phyloP scores from a whole-genome alignment of 257 asterid species.

The Voacanga thouarsii region DNA sequence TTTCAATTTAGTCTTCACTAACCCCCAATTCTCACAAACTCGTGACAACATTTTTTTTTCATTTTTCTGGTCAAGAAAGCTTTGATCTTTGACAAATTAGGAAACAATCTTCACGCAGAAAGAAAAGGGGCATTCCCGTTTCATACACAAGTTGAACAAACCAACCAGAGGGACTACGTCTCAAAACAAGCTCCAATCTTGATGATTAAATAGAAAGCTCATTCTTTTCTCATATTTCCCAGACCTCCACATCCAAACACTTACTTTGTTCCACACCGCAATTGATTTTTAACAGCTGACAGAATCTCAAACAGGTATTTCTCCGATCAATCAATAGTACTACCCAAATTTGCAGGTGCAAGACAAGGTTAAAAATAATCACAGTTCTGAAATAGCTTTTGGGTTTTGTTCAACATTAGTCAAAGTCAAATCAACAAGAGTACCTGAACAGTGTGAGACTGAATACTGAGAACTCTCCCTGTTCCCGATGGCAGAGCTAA shows the following conservation, averaged over 20 bases:
- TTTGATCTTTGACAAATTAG: not conserved
- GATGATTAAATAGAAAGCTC: not conserved
- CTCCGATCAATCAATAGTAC: not conserved
- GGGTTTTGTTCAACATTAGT: not conserved
- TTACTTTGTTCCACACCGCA: not conserved
- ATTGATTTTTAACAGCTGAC: not conserved
- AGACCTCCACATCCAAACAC: not conserved
- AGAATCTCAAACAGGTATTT: not conserved
- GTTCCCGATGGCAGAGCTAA: constrained; percentile 83
- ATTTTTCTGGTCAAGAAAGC: not conserved
- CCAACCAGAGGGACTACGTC: not conserved
- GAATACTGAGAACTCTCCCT: constrained; percentile 93
- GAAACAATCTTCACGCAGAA: not conserved
- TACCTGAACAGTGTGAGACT: constrained; percentile 98
- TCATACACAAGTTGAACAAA: not conserved
- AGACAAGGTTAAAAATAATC: not conserved
- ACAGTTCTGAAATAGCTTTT: not conserved
- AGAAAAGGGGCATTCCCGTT: not conserved
- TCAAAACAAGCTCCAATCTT: not conserved
- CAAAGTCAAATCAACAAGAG: constrained; percentile 12
- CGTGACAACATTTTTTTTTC: not conserved
- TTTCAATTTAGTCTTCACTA: not conserved
- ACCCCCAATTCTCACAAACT: not conserved
- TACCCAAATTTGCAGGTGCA: not conserved
- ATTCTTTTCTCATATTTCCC: not conserved